A percentile compares a stretch with the other conserved stretches of the same genome.
Conservation (phyloP, 768 basidiomycete genomes). For the Phanerochaete sordida region DNA sequence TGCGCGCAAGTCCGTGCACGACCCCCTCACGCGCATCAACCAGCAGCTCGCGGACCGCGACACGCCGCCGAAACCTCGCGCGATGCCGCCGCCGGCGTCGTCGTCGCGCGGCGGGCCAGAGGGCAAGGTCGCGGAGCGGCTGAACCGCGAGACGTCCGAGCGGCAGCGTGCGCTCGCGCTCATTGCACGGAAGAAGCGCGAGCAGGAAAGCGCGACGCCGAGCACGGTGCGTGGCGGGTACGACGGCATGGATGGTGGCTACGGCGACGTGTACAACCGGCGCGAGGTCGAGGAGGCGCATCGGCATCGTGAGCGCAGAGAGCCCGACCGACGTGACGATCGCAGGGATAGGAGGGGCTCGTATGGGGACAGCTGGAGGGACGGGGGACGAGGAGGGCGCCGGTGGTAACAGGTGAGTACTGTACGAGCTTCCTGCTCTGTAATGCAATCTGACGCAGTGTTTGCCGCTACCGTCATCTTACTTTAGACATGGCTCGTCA, state of each 20-base stretch:
- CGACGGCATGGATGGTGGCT: slow-evolving; percentile 38
- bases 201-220: slow-evolving; percentile 63
- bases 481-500: background rate
- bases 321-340: background rate
- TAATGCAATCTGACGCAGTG: background rate
- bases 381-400: slow-evolving; percentile 1
- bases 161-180: slow-evolving; percentile 73
- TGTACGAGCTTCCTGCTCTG: no score
- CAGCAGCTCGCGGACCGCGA: slow-evolving; percentile 47
- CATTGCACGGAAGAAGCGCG: slow-evolving; percentile 61
- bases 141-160: slow-evolving; percentile 72
- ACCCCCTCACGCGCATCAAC: slow-evolving; percentile 75
- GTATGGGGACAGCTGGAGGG: slow-evolving; percentile 3
- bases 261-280: slow-evolving; percentile 69
- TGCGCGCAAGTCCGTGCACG: slow-evolving; percentile 57
- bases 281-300: slow-evolving; percentile 71
- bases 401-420: slow-evolving; percentile 8
- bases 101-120: background rate
- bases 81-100: background rate
- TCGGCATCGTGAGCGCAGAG: slow-evolving; percentile 35
- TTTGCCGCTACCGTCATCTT: background rate
- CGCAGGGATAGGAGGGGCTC: slow-evolving; percentile 20
- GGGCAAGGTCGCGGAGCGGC: slow-evolving; percentile 52
- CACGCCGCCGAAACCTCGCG: slow-evolving; percentile 7
- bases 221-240: slow-evolving; percentile 57